Base-by-base conservation (phyloP, 2,329 filamentous ascomycete genomes). In the Nemania bipapillata region DNA sequence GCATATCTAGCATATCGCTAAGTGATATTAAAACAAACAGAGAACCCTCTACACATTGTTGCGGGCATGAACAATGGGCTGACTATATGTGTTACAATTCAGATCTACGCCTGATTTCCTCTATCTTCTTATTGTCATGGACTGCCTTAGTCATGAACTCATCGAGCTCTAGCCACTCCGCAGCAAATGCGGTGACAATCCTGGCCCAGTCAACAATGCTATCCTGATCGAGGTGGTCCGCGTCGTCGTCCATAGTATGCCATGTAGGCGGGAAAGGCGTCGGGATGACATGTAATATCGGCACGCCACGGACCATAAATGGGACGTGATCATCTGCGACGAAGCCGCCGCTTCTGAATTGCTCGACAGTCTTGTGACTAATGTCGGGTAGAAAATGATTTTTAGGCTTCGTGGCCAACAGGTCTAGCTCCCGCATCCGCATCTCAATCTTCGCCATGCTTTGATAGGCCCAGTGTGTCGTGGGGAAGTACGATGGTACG, bases 401-500 rank as follows among this genome's bases (percentile, higher is more conserved):
- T n/a, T 74, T 71, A 0, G 86, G 77, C 67, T 81, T 79, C 66
- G 81, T 84, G 45, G 78, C 74, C 70, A 93, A 86, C 26, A 91
- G 81, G 0, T 83, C 83, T 0, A 94, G 82, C 9, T 84, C 81
- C 37, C 94, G 89, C 78, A 97, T 84, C 28, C 94, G 90, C 58
- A 83, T 81, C 81, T 98, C 95, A 17, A 96, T 82, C 2, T 82
- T 81, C 0, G 92, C 91, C 84, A 98, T 88, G 67, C 87, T 86
- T 73, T 88, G 84, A 79, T 98, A 98, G 0, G 94, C 94, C 95
- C 95, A 97, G 78, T 98, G 95, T 0, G 95, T 97, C 1, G 91
- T 91, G 67, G 90, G 86, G 79, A 96, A 97, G 82, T 95, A 97
- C 0, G 93, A 96, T 0, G 93, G 93, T 1, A 99, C 86, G 0